Percentiles rank a stretch among this genome's conserved stretches.
These are phyloP conservation scores for Nannizzia gypsea DNA, from an alignment of 2,329 filamentous ascomycete species.

Conservation along the genomic window DNA sequence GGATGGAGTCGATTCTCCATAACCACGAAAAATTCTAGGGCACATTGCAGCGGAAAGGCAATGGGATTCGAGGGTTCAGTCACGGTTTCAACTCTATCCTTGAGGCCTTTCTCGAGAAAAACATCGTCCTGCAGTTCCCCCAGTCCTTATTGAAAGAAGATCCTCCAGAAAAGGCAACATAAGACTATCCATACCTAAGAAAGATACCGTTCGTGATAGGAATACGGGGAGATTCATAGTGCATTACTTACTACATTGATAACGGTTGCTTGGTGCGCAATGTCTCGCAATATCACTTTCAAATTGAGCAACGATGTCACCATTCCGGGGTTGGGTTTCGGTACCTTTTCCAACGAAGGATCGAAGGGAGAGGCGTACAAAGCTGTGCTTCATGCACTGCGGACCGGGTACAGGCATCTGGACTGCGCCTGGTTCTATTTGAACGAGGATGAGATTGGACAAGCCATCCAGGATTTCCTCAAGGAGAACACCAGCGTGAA, in stretches of 20 bases:
- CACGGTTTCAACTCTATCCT: background rate
- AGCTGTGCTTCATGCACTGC: slow-evolving; percentile 37
- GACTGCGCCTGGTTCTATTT: slow-evolving; percentile 44
- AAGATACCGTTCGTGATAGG: background rate
- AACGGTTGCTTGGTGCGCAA: slow-evolving; percentile 42
- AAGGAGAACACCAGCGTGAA: slow-evolving; percentile 49
- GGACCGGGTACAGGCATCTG: slow-evolving; percentile 44
- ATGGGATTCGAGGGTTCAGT: background rate
- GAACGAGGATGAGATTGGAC: slow-evolving; percentile 55
- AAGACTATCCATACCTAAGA: background rate
- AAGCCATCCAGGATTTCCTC: slow-evolving; percentile 38
- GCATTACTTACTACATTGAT: slow-evolving; percentile 36
- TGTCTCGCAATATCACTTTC: slow-evolving; percentile 31
- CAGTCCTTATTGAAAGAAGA: background rate
- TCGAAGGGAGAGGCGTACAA: slow-evolving; percentile 30
- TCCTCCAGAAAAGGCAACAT: background rate
- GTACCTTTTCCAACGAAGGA: slow-evolving; percentile 41
- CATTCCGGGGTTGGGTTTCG: slow-evolving; percentile 41
- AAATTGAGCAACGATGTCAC: slow-evolving; percentile 38
- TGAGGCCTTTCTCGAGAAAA: background rate
- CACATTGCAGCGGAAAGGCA: background rate
- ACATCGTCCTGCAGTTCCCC: background rate
- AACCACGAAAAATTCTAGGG: slow-evolving; percentile 5
- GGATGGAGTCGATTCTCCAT: slow-evolving; percentile 4
- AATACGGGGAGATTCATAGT: background rate